Percentiles rank a stretch among this genome's conserved stretches.
phyloP scores from a whole-genome alignment of 176 grass and related monocot genomes.

The Lolium rigidum region DNA sequence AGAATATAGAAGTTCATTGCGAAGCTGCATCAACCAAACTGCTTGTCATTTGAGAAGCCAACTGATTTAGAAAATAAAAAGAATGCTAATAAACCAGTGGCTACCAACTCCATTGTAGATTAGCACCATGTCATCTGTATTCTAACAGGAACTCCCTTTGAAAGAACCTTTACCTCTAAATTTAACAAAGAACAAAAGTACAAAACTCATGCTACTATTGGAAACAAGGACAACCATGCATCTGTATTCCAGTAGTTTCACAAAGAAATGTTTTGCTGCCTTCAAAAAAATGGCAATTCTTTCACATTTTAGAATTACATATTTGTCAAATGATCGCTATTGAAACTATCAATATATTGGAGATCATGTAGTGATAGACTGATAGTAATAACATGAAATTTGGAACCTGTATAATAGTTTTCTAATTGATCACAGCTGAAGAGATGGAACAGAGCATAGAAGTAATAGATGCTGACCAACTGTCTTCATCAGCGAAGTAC shows the following conservation, averaged over 20 bases:
- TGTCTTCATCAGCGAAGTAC: constrained; percentile 88
- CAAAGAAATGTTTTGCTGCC: neutral
- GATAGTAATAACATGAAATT: neutral
- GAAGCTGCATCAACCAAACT: constrained; percentile 58
- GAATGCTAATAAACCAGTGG: constrained; percentile 15
- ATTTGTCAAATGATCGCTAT: neutral
- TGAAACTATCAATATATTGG: neutral
- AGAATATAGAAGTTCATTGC: constrained; percentile 85
- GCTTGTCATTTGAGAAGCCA: constrained; percentile 4
- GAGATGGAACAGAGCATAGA: neutral
- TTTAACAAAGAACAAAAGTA: neutral
- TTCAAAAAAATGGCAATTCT: neutral
- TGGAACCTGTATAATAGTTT: neutral
- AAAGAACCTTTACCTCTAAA: neutral
- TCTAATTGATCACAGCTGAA: neutral
- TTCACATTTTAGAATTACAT: constrained; percentile 7
- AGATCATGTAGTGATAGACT: neutral
- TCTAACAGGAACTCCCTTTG: neutral
- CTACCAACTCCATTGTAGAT: constrained; percentile 23
- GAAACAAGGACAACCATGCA: neutral
- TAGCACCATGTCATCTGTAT: neutral
- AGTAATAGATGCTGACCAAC: constrained; percentile 61
- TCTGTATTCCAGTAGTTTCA: constrained; percentile 17
- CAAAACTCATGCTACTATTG: neutral
- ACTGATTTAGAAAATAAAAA: constrained; percentile 19